Base-by-base conservation (phyloP, 73 alveolate species). In the Blepharisma japonicum region DNA sequence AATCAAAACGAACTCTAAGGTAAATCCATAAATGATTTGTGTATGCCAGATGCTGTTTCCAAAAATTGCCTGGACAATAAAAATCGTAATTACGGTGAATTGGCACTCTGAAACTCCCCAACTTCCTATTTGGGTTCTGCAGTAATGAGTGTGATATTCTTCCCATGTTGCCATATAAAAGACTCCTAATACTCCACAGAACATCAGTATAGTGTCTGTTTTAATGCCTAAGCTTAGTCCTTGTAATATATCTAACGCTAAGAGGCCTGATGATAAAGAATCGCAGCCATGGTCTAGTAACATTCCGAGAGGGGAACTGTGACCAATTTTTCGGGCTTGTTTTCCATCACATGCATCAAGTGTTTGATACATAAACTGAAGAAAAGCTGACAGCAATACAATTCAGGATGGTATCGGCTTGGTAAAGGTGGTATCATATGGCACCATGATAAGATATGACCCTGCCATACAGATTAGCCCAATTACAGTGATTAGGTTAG, bases 251-350 rank as follows among this genome's bases (percentile, higher is more conserved):
- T 81, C 78, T 61, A 83, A 68, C 8, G 76, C 72, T 48, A 85
- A 68, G 45, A 85, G 70, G 50, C 71, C 66, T 6, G 88, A 77
- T 23, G 92, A 77, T 49, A 85, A 74, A 38, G 92, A 68, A 71
- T 85, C 92, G 79, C 83, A 68, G 0, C 92, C 92, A 85, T 85
- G 92, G 55, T 85, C 92, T 21, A 85, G 47, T 46, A 85, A 55
- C 71, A 71, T 54, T 55, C 92, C 92, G 47, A 85, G 77, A 38
- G 90, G 71, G 8, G 92, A 85, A 1, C 90, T 68, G 23, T 68
- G 45, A 23, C 77, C 77, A 18, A 85, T 71, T 81, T 78, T 85
- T 81, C 92, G 66, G 45, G 92, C 92, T 54, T 81, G 89, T 51
- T 85, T 85, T 55, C 92, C 92, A 50, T 85, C 92, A 42, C 81